Percentiles rank a stretch among this genome's conserved stretches.
These are phyloP conservation scores for Tetracladium marchalianum DNA, from an alignment of 495 filamentous ascomycete species.

Conservation along the genomic window DNA sequence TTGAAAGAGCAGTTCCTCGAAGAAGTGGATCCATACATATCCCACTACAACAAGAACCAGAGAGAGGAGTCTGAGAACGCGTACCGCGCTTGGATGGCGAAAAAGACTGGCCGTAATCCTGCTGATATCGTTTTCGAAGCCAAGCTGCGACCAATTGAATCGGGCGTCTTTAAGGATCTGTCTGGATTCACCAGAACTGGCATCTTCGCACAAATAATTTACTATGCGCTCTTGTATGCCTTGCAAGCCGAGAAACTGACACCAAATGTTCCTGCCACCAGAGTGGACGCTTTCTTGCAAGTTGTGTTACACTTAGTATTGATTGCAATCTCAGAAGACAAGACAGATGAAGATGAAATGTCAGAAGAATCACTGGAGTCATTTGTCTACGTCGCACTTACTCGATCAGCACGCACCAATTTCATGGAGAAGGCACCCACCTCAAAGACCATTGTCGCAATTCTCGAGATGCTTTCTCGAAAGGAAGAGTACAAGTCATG, in stretches of 20 bases:
- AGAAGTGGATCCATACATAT: conserved; percentile 86
- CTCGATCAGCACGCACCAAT: conserved; percentile 46
- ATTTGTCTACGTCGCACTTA: conserved; percentile 61
- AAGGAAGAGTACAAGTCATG: conserved; percentile 69
- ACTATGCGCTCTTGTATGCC: conserved; percentile 74
- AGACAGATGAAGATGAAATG: conserved; percentile 46
- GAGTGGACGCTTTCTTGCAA: conserved; percentile 85
- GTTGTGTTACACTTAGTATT: conserved; percentile 81
- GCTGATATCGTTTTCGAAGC: conserved; percentile 93
- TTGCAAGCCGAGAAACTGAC: conserved; percentile 53
- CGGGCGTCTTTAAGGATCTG: conserved; percentile 67
- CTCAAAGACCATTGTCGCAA: conserved; percentile 59
- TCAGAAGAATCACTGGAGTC: conserved; percentile 39
- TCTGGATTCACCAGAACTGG: conserved; percentile 68
- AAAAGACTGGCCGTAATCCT: conserved; percentile 70
- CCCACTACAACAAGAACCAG: conserved; percentile 93
- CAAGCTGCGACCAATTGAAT: conserved; percentile 64
- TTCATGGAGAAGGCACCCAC: conserved; percentile 35
- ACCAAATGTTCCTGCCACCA: conserved; percentile 63
- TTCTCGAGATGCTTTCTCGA: conserved; percentile 63
- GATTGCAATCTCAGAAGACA: conserved; percentile 74
- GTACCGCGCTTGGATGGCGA: conserved; percentile 76
- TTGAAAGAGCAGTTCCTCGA: conserved; percentile 76
- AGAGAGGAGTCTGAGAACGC: conserved; percentile 89
- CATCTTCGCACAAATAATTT: conserved; percentile 85